These are phyloP conservation scores for Penicillium goetzii DNA, from an alignment of 495 filamentous ascomycete genomes.

Conservation along the genomic window DNA sequence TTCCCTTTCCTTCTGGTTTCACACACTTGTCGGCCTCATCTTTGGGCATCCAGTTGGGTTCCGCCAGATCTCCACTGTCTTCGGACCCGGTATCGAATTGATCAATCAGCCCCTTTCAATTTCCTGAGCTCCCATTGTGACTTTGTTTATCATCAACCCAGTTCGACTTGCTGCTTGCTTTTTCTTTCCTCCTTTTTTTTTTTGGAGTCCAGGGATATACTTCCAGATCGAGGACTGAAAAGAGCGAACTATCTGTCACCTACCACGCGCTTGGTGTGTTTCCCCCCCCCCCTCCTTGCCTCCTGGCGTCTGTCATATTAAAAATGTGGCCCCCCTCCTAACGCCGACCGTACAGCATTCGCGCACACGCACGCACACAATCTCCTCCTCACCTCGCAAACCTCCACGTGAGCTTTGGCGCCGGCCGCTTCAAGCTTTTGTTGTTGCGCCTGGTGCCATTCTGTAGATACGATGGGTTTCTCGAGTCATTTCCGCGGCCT, in stretches of 20 bases:
- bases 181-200: not conserved
- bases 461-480: slow-evolving; percentile 19
- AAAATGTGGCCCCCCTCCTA: slow-evolving; percentile 1
- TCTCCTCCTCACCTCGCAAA: not conserved
- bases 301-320: not conserved
- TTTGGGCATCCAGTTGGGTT: slow-evolving; percentile 20
- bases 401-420: not conserved
- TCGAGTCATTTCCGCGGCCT: slow-evolving; percentile 29
- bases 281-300: not conserved
- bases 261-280: not conserved
- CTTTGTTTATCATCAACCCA: not conserved
- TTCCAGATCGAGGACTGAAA: not conserved
- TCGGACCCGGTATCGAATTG: slow-evolving; percentile 14
- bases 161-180: slow-evolving; percentile 4
- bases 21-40: slow-evolving; percentile 10
- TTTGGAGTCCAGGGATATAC: slow-evolving; percentile 8
- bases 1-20: slow-evolving; percentile 9
- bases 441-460: not conserved
- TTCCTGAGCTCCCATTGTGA: slow-evolving; percentile 10
- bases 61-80: slow-evolving; percentile 1
- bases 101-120: slow-evolving; percentile 17
- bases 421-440: not conserved
- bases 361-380: not conserved
- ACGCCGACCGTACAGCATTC: slow-evolving; percentile 7
- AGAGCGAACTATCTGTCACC: not conserved